These are phyloP conservation scores for Neurospora sp. DNA, from an alignment of 2,329 filamentous ascomycete species.

Conservation along the genomic window DNA sequence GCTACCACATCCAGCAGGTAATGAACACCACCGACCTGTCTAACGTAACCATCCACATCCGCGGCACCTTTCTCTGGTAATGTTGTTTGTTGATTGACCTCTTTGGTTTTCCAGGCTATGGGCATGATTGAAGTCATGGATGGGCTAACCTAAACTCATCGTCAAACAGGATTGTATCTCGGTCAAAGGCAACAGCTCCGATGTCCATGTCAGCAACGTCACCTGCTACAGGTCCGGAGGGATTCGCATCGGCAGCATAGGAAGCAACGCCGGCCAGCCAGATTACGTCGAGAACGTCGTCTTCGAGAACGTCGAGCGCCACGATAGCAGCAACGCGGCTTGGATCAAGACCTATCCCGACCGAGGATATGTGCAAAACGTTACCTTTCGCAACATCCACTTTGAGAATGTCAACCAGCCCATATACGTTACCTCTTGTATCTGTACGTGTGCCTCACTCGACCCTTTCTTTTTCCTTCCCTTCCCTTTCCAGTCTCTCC, in stretches of 20 bases:
- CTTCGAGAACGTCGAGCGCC: slow-evolving; percentile 28
- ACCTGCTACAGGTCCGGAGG: slow-evolving; percentile 30
- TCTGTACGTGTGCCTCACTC: slow-evolving; percentile 19
- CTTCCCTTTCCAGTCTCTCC: neutral
- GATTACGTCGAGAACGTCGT: slow-evolving; percentile 28
- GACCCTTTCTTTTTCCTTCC: neutral
- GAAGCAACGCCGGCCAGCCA: slow-evolving; percentile 23
- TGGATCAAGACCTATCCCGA: slow-evolving; percentile 34
- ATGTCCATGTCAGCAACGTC: slow-evolving; percentile 27
- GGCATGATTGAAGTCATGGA: neutral
- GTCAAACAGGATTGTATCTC: slow-evolving; percentile 26
- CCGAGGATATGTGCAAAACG: slow-evolving; percentile 30
- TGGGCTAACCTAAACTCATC: neutral
- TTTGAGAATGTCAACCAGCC: slow-evolving; percentile 36
- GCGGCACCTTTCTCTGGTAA: slow-evolving; percentile 36
- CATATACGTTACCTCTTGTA: slow-evolving; percentile 37
- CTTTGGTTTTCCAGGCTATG: too few relatives aligned
- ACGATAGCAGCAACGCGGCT: slow-evolving; percentile 30
- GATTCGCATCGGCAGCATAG: slow-evolving; percentile 26
- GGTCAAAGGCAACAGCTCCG: slow-evolving; percentile 31
- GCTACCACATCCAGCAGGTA: slow-evolving; percentile 37
- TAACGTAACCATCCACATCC: slow-evolving; percentile 37
- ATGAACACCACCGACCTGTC: slow-evolving; percentile 38
- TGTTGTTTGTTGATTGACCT: too few relatives aligned
- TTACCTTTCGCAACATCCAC: slow-evolving; percentile 33